phyloP scores from a whole-genome alignment of 768 basidiomycete genomes.

The Hericium rajendrae region DNA sequence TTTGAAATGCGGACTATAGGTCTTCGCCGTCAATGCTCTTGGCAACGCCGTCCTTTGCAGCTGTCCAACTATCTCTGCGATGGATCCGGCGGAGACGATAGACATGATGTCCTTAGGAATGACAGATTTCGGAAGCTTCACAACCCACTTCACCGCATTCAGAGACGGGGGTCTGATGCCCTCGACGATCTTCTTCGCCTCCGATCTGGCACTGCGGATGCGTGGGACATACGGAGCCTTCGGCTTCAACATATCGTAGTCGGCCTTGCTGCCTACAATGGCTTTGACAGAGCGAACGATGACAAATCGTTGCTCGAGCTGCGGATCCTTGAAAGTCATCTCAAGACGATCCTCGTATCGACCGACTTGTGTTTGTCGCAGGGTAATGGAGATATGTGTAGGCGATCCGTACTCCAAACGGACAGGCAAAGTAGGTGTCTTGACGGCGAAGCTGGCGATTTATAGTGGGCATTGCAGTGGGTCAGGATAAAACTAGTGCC shows the following conservation, averaged over 20 bases:
- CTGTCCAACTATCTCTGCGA: constrained; percentile 5
- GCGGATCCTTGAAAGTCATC: constrained; percentile 32
- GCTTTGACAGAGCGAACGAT: constrained; percentile 37
- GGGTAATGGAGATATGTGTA: constrained; percentile 4
- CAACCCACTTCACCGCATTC: constrained; percentile 34
- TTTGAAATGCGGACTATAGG: constrained; percentile 38
- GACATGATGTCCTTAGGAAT: constrained; percentile 11
- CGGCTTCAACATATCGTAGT: constrained; percentile 39
- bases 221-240: constrained; percentile 32
- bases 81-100: constrained; percentile 1
- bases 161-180: constrained; percentile 32
- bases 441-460: not conserved
- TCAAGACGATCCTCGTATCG: constrained; percentile 39
- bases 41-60: constrained; percentile 29
- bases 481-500: too few species aligned
- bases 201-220: constrained; percentile 3
- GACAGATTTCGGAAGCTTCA: constrained; percentile 21
- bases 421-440: not conserved
- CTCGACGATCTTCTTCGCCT: constrained; percentile 16
- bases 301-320: constrained; percentile 28
- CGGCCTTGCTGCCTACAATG: constrained; percentile 38
- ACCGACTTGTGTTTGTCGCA: constrained; percentile 26
- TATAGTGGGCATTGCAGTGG: not conserved
- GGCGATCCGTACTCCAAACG: not conserved
- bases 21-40: constrained; percentile 22